Evolutionary conservation across 2,329 filamentous ascomycete genomes (phyloP).

Genomic region (Bipolaris sorokiniana): DNA sequence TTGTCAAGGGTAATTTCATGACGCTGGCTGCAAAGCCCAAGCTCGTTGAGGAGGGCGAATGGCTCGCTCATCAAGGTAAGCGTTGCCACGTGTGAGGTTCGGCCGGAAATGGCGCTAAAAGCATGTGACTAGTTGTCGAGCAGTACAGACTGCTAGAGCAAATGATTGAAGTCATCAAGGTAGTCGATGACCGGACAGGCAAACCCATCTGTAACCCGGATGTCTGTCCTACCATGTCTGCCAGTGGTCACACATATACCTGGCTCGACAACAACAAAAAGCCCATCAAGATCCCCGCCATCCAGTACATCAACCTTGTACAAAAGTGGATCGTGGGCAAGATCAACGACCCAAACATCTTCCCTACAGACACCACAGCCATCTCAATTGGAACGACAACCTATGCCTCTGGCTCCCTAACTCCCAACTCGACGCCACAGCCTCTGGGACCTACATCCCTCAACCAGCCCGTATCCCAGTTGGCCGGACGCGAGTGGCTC

Average conservation of each 20-base stretch:
- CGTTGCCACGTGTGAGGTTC: constrained; percentile 3
- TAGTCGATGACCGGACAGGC: constrained; percentile 77
- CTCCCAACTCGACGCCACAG: constrained; percentile 53
- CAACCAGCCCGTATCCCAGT: constrained; percentile 64
- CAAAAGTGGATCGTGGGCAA: constrained; percentile 98
- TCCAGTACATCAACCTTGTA: constrained; percentile 93
- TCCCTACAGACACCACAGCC: constrained; percentile 81
- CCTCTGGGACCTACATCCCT: constrained; percentile 54
- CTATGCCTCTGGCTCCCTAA: constrained; percentile 61
- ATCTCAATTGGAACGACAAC: constrained; percentile 69
- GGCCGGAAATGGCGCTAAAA: constrained; percentile 25
- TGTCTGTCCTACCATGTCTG: constrained; percentile 90
- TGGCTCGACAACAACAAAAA: constrained; percentile 90
- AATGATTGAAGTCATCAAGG: constrained; percentile 87
- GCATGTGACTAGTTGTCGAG: constrained; percentile 73
- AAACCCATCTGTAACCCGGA: constrained; percentile 81
- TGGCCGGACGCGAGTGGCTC: constrained; percentile 76
- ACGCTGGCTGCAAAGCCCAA: constrained; percentile 90
- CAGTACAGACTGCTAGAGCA: constrained; percentile 88
- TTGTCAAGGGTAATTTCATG: constrained; percentile 97
- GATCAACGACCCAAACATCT: constrained; percentile 86
- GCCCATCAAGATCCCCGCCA: constrained; percentile 89
- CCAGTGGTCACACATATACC: constrained; percentile 91
- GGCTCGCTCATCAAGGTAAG: constrained; percentile 91
- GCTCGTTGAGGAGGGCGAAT: constrained; percentile 92